phyloP scores from a whole-genome alignment of 805 yeast species.

The Monosporozyma yasuniensis region DNA sequence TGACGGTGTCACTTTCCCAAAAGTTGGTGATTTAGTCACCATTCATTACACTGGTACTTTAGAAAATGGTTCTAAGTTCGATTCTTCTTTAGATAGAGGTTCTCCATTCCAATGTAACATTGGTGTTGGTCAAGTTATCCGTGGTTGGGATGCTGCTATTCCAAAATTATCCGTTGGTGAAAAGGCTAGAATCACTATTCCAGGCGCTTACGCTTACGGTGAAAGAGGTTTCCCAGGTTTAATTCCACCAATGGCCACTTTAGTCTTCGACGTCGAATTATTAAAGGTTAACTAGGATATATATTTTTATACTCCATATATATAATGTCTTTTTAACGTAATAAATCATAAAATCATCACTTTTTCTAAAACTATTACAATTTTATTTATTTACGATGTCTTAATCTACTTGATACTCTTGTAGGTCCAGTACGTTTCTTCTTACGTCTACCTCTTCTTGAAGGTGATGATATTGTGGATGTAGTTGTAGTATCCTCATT shows the following conservation, averaged over 20 bases:
- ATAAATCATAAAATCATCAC: too few relatives aligned
- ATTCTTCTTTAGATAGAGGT: slow-evolving; percentile 90
- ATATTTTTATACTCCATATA: not conserved
- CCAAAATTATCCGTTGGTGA: slow-evolving; percentile 90
- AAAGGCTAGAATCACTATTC: slow-evolving; percentile 84
- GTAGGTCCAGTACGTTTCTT: slow-evolving; percentile 4
- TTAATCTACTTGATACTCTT: slow-evolving; percentile 26
- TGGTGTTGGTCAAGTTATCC: slow-evolving; percentile 94
- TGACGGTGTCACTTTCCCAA: slow-evolving; percentile 82
- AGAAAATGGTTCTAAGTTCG: slow-evolving; percentile 92
- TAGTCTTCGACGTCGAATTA: slow-evolving; percentile 77
- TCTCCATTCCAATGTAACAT: slow-evolving; percentile 89
- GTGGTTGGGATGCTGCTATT: slow-evolving; percentile 94
- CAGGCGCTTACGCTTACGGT: slow-evolving; percentile 91
- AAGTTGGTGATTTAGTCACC: slow-evolving; percentile 78
- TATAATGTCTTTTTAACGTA: not conserved
- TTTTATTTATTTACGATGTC: slow-evolving; percentile 18
- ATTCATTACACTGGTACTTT: slow-evolving; percentile 94
- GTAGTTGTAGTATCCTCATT: not conserved
- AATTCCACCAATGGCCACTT: slow-evolving; percentile 93
- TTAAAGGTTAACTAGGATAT: slow-evolving; percentile 34
- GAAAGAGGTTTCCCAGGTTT: slow-evolving; percentile 92
- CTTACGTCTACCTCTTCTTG: slow-evolving; percentile 2
- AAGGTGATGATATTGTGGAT: not conserved
- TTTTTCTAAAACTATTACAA: not conserved